A percentile compares a stretch with the other conserved stretches of the same genome.
These are phyloP conservation scores for Syncephalis fuscata DNA, from an alignment of 371 early-diverging fungal species.

Conservation along the genomic window DNA sequence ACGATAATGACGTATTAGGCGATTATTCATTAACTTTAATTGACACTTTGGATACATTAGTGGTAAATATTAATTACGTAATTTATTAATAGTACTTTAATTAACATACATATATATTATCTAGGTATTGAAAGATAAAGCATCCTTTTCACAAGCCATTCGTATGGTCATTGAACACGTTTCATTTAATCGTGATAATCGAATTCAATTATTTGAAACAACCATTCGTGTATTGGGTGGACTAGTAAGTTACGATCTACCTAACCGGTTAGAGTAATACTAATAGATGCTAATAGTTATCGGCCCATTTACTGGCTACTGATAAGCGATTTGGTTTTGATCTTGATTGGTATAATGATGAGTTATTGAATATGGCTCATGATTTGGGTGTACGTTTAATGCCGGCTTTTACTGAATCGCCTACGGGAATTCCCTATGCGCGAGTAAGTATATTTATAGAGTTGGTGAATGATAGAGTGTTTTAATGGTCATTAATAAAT, in stretches of 20 bases:
- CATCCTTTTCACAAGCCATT: constrained; percentile 57
- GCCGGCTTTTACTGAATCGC: constrained; percentile 71
- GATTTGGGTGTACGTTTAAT: constrained; percentile 78
- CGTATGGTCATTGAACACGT: constrained; percentile 37
- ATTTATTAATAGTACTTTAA: background rate
- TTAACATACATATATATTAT: background rate
- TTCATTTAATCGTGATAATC: constrained; percentile 62
- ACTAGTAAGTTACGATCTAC: constrained; percentile 44
- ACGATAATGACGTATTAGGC: constrained; percentile 82
- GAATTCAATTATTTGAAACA: constrained; percentile 89
- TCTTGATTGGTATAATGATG: constrained; percentile 44
- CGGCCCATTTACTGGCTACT: constrained; percentile 74
- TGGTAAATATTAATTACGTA: constrained; percentile 20
- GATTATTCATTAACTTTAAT: constrained; percentile 82
- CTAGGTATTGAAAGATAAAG: constrained; percentile 48
- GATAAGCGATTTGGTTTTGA: constrained; percentile 35
- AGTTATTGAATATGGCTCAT: constrained; percentile 55
- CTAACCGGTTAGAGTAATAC: background rate
- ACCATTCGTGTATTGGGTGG: constrained; percentile 87
- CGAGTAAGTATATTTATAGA: constrained; percentile 25
- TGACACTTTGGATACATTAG: constrained; percentile 77
- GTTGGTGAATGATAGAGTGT: background rate
- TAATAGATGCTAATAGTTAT: constrained; percentile 20
- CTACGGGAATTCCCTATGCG: constrained; percentile 76
- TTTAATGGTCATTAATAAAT: background rate